Evolutionary conservation across 257 asterid species (phyloP).

Genomic region (Solanum clarkiae): DNA sequence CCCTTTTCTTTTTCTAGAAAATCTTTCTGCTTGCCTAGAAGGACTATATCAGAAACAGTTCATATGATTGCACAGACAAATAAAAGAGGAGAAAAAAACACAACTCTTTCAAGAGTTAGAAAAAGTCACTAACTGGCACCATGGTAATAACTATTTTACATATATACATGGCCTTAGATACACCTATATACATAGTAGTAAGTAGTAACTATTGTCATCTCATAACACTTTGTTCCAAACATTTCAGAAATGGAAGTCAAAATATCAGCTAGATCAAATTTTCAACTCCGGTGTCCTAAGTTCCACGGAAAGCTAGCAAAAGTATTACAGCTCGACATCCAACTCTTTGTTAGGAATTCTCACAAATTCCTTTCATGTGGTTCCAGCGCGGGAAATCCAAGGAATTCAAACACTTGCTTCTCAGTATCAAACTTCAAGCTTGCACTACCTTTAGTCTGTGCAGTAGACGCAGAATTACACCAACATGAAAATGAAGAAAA

Average conservation of each 20-base stretch:
- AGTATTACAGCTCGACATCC: neutral
- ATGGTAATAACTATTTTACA: neutral
- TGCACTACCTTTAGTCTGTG: constrained; percentile 74
- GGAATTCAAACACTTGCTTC: constrained; percentile 80
- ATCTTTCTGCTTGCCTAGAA: too few relatives aligned
- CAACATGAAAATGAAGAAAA: neutral
- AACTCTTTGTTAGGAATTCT: neutral
- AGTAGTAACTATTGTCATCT: neutral
- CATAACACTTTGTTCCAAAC: neutral
- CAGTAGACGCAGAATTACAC: neutral
- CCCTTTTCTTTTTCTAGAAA: too few relatives aligned
- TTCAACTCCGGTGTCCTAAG: neutral
- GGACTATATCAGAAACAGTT: too few relatives aligned
- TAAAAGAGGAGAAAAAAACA: too few relatives aligned
- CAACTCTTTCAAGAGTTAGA: neutral
- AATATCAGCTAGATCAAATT: neutral
- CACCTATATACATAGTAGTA: neutral
- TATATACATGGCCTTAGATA: neutral
- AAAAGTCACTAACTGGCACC: neutral
- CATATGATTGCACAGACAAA: too few relatives aligned
- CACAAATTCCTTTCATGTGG: constrained; percentile 76
- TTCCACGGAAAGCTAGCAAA: neutral
- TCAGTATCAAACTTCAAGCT: constrained; percentile 76
- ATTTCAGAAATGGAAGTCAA: neutral
- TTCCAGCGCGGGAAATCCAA: constrained; percentile 73